phyloP scores from a whole-genome alignment of 2,329 filamentous ascomycete genomes.

The Onygenales sp. region DNA sequence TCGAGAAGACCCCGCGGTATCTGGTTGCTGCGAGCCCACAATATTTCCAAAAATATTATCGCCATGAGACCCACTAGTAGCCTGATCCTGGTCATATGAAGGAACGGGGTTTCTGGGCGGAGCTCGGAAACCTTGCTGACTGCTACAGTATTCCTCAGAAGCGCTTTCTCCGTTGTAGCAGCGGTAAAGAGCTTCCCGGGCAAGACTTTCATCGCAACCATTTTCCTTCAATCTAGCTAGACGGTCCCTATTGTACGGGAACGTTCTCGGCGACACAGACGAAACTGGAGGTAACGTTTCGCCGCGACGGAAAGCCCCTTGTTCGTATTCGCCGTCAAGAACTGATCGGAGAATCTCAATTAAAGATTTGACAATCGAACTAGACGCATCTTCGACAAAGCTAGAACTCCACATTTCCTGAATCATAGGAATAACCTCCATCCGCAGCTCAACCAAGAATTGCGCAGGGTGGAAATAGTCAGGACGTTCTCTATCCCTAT shows the following conservation, averaged over 20 bases:
- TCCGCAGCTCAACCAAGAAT: slow-evolving; percentile 76
- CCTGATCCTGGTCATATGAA: slow-evolving; percentile 40
- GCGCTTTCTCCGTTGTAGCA: slow-evolving; percentile 56
- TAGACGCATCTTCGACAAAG: slow-evolving; percentile 71
- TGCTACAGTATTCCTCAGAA: slow-evolving; percentile 66
- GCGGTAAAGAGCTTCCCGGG: slow-evolving; percentile 70
- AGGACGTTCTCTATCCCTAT: slow-evolving; percentile 46
- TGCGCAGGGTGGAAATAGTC: slow-evolving; percentile 61
- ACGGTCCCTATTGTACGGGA: slow-evolving; percentile 42
- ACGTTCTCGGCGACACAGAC: slow-evolving; percentile 40
- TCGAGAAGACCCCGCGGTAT: not conserved
- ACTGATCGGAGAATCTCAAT: slow-evolving; percentile 77
- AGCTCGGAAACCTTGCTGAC: slow-evolving; percentile 48
- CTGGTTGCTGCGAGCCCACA: not conserved
- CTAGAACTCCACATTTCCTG: slow-evolving; percentile 75
- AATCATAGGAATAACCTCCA: slow-evolving; percentile 67
- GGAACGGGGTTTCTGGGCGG: slow-evolving; percentile 61
- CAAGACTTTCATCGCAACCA: slow-evolving; percentile 52
- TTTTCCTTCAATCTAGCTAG: slow-evolving; percentile 36
- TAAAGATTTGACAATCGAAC: slow-evolving; percentile 65
- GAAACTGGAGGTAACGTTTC: slow-evolving; percentile 47
- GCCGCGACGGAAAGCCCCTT: slow-evolving; percentile 50
- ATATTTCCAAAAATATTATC: slow-evolving; percentile 9
- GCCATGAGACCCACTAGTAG: slow-evolving; percentile 9
- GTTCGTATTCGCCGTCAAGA: slow-evolving; percentile 67